Evolutionary conservation across 2,329 filamentous ascomycete species (phyloP), one percentile per base, ranked within the genome.

Genomic region (Zopfia rhizophila): DNA sequence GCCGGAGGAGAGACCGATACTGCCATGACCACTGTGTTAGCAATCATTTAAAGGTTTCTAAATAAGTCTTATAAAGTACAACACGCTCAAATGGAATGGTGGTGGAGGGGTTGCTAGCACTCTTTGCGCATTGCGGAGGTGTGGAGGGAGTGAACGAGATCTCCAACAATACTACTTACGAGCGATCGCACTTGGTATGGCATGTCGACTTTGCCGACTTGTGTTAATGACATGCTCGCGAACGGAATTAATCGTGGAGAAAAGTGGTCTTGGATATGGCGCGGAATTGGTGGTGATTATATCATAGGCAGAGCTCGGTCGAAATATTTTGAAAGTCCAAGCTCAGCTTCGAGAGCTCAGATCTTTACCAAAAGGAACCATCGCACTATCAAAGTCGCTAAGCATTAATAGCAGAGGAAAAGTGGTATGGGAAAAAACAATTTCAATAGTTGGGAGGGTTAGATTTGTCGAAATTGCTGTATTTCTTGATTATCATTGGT

Each of bases 1-100:
- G 89, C 61, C 92, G 89, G 65, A 97, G 80, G 63, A 99, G 80
- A 66, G 93, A 93, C 58, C 94, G 92, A 76, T 96, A 97, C 92
- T 96, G 55, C 38, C 24, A 12, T 3, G 3, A 13, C 27, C 19
- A 17, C 14, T 4, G 13, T 12, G 31, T 62, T 30, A 58, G 38
- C 21, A 5, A 29, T 5, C 4, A 16, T 30, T 12, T 36, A 16
- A n/a, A 24, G 5, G 24, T 22, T 12, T 14, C 17, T n/a, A 21
- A 29, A 18, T 25, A n/a, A 14, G 4, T 3, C 6, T 11, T 13
- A 28, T 28, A 28, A 13, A 28, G 25, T 11, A 28, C 25, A 28
- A 13, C n/a, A n/a, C n/a, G n/a, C n/a, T n/a, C n/a, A n/a, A n/a
- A n/a, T n/a, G n/a, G n/a, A n/a, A n/a, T n/a, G n/a, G n/a, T n/a